phyloP scores from a whole-genome alignment of 441 rosid genomes.

The Populus hybrid region DNA sequence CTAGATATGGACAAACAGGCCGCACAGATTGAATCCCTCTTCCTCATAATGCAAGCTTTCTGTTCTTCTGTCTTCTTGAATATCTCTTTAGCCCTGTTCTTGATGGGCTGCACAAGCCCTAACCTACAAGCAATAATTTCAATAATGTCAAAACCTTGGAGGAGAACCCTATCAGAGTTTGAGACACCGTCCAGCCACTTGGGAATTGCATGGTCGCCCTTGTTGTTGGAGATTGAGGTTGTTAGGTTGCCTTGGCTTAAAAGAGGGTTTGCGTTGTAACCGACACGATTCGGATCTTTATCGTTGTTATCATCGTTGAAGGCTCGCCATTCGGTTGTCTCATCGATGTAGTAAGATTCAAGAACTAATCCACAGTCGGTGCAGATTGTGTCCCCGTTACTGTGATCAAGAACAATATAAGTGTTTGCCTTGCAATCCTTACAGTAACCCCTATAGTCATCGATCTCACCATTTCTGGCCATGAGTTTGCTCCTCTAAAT shows the following conservation, averaged over 20 bases:
- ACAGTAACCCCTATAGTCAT: slow-evolving; percentile 3
- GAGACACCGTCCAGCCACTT: background rate
- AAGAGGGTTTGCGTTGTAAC: background rate
- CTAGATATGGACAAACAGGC: slow-evolving; percentile 20
- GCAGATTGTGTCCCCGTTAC: slow-evolving; percentile 17
- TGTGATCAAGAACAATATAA: slow-evolving; percentile 15
- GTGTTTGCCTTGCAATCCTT: slow-evolving; percentile 17
- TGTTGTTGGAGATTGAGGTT: slow-evolving; percentile 1
- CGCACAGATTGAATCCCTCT: slow-evolving; percentile 7
- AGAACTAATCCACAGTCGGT: slow-evolving; percentile 20
- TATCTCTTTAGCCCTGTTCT: slow-evolving; percentile 24
- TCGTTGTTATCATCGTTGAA: slow-evolving; percentile 20
- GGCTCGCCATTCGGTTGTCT: slow-evolving; percentile 20
- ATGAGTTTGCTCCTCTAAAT: background rate
- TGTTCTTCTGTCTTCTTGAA: slow-evolving; percentile 14
- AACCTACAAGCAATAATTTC: slow-evolving; percentile 14
- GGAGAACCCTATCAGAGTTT: slow-evolving; percentile 4
- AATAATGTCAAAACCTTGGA: slow-evolving; percentile 8
- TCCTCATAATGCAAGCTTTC: slow-evolving; percentile 13
- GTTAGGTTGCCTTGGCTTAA: background rate
- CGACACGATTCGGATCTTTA: slow-evolving; percentile 22
- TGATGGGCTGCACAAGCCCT: background rate
- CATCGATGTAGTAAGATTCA: slow-evolving; percentile 11
- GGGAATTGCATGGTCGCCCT: background rate
- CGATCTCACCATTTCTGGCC: background rate